phyloP scores from a whole-genome alignment of 805 yeast genomes.

The Saturnispora gosingensis region DNA sequence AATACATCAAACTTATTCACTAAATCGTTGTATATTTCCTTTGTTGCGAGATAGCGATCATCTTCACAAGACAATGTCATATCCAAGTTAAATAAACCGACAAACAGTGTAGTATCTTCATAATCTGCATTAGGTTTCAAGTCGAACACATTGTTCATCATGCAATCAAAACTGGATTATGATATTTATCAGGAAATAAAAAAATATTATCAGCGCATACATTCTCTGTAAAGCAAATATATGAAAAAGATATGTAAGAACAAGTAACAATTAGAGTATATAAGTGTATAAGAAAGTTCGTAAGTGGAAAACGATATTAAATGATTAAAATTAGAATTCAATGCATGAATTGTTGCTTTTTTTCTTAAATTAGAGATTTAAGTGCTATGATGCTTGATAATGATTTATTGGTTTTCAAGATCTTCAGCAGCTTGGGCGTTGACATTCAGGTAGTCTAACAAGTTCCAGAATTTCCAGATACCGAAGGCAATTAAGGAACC shows the following conservation, averaged over 20 bases:
- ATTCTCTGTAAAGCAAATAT: background rate
- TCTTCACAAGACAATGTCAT: slow-evolving; percentile 1
- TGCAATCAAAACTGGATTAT: too few relatives aligned
- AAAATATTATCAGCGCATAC: background rate
- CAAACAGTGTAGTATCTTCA: background rate
- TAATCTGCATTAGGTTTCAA: background rate
- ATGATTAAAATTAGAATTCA: background rate
- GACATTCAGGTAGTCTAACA: slow-evolving; percentile 13
- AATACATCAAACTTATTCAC: slow-evolving; percentile 27
- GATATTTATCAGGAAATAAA: background rate
- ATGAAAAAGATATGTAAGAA: background rate
- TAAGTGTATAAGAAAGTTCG: background rate
- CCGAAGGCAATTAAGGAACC: slow-evolving; percentile 61
- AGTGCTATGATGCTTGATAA: background rate
- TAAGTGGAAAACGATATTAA: background rate
- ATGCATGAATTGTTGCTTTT: background rate
- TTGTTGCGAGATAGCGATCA: background rate
- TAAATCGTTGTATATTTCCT: background rate
- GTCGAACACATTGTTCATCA: background rate
- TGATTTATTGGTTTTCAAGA: background rate
- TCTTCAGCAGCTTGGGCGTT: background rate
- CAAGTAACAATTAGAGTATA: background rate
- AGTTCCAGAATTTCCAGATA: slow-evolving; percentile 57
- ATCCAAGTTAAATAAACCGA: slow-evolving; percentile 1
- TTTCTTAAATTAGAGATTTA: too few relatives aligned